Conservation (phyloP, 75 land plant species). For the Gnetum montanum region DNA sequence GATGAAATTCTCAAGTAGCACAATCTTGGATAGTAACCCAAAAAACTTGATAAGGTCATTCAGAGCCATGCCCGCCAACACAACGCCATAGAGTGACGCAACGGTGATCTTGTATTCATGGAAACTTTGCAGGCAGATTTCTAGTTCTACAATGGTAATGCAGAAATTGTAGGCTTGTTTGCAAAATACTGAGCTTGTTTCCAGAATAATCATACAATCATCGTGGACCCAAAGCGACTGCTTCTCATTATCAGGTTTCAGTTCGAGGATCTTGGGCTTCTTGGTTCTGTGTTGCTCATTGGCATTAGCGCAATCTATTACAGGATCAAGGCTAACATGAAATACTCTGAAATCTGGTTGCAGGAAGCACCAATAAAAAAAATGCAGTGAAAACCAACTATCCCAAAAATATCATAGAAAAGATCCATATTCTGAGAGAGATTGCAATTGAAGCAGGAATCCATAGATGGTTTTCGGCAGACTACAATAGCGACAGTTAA, state of each 20-base stretch:
- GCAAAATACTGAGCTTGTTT: background rate
- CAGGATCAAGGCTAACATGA: no score
- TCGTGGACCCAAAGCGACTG: background rate
- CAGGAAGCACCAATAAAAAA: no score
- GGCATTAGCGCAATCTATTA: no score
- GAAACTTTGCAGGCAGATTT: constrained; percentile 9
- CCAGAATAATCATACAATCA: background rate
- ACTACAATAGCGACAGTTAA: no score
- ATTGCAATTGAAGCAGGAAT: no score
- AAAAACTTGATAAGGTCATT: constrained; percentile 3
- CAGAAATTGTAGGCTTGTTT: constrained; percentile 11
- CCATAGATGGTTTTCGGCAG: no score
- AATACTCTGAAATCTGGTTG: no score
- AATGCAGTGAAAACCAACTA: no score
- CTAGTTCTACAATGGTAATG: constrained; percentile 18
- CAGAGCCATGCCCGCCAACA: constrained; percentile 7
- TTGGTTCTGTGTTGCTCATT: no score
- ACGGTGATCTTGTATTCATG: constrained; percentile 17
- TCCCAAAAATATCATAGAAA: no score
- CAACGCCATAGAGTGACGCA: constrained; percentile 12
- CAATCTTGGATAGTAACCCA: background rate
- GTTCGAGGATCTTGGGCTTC: no score
- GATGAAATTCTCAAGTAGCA: background rate
- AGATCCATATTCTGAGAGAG: no score
- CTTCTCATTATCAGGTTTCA: background rate